Percentiles rank a stretch among this genome's conserved stretches.
phyloP scores from a whole-genome alignment of 306 rosid genomes.

The Medicago arabica region DNA sequence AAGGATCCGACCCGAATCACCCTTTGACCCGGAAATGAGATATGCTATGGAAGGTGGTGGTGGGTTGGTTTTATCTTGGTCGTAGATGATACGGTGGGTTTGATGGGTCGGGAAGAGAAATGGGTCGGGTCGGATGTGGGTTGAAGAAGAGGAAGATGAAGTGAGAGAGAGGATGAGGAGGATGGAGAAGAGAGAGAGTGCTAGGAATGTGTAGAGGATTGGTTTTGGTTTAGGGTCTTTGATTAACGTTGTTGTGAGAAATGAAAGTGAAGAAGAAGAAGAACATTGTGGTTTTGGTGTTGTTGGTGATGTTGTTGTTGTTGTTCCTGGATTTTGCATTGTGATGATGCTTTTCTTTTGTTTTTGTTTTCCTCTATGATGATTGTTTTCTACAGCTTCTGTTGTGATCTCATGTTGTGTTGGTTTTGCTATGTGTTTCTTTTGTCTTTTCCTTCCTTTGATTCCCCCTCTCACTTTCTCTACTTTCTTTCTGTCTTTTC shows the following conservation, averaged over 20 bases:
- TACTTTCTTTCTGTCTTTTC: too few relatives aligned
- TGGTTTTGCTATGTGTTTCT: not conserved
- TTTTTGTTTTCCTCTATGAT: not conserved
- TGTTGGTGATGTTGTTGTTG: not conserved
- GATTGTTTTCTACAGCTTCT: not conserved
- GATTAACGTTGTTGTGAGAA: conserved; percentile 17
- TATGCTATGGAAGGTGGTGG: conserved; percentile 78
- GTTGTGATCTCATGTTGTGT: not conserved
- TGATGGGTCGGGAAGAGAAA: conserved; percentile 68
- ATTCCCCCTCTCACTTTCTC: too few relatives aligned
- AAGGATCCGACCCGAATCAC: conserved; percentile 62
- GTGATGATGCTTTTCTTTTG: conserved; percentile 3
- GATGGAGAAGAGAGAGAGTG: conserved; percentile 60
- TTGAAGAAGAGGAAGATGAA: conserved; percentile 15
- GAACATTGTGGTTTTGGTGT: conserved; percentile 2
- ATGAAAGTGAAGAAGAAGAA: conserved; percentile 31
- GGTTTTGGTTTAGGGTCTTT: conserved; percentile 68
- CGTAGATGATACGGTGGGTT: conserved; percentile 54
- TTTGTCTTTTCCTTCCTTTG: too few relatives aligned
- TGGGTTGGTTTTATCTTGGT: conserved; percentile 42
- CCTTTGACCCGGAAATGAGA: conserved; percentile 72
- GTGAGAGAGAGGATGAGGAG: conserved; percentile 43
- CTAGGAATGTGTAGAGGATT: conserved; percentile 53
- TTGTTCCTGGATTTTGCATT: conserved; percentile 36
- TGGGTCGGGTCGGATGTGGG: conserved; percentile 62